Evolutionary conservation across 1,284 basidiomycete species (phyloP), one percentile per base, ranked within the genome.

Genomic region (Rhodotorula sp.): DNA sequence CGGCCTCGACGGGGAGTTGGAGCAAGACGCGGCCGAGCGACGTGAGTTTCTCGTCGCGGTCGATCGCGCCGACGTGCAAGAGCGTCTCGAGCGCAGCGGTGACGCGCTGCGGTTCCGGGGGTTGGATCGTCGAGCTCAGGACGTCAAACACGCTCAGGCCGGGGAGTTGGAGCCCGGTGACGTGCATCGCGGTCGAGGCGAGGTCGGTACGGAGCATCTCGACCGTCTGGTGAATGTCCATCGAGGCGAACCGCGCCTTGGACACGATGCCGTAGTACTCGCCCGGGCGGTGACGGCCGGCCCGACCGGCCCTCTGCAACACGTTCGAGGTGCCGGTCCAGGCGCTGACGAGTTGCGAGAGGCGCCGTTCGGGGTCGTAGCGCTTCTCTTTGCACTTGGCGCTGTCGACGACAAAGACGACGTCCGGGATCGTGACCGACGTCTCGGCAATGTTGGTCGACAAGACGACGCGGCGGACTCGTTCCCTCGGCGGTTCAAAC

Each of bases 371-470:
- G 0, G 94, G 93, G 79, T 98, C 93, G 80, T 93, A 98, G n/a
- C 90, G 87, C 79, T 92, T 88, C 82, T 97, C 93, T 82, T 95
- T 97, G 80, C 95, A 86, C 79, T 90, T 89, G 34, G 87, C 95
- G 0, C 90, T 87, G 79, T 98, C 95, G 59, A 97, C 88, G 61
- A 98, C 95, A 79, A 93, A 95, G 10, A 97, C 93, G 43, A 97
- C 93, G 79, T 97, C 92, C 2, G 95, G 95, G 76, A 98, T 97
- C 2, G 95, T 98, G 76, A 98, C 86, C 8, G 92, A 94, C 2
- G 94, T 97, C 83, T 98, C 95, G 19, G 95, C 95, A 70, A 98
- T 95, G 81, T 97, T 98, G 60, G 95, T 98, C 5, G 95, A 87
- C 55, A 97, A 85, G 76, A 97, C 95, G 79, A 98, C 85, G 26